Evolutionary conservation across 371 early-diverging fungal genomes (phyloP).

Genomic region (Encephalitozoon cuniculi): DNA sequence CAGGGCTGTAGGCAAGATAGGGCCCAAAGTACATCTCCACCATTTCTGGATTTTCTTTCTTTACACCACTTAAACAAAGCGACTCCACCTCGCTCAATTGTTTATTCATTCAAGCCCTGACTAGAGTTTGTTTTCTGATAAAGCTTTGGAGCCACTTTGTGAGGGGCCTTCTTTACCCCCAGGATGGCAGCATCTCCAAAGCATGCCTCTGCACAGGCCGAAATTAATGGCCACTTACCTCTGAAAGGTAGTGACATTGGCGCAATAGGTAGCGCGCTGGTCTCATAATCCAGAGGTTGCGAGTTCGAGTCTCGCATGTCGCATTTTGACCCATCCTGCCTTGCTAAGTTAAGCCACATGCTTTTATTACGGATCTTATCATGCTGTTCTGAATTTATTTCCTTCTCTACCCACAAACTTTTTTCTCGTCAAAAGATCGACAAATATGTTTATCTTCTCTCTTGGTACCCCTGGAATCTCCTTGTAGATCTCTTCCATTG

Average conservation of each 20-base stretch:
- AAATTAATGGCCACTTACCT: not conserved
- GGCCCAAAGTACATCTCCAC: slow-evolving; percentile 10
- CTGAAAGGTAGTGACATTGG: slow-evolving; percentile 56
- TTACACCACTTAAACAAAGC: not conserved
- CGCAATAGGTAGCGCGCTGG: slow-evolving; percentile 63
- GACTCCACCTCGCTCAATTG: not conserved
- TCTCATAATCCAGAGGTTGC: slow-evolving; percentile 65
- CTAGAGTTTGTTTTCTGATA: not conserved
- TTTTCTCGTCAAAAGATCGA: slow-evolving; percentile 42
- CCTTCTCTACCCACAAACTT: slow-evolving; percentile 38
- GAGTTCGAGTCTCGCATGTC: slow-evolving; percentile 62
- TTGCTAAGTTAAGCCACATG: no score
- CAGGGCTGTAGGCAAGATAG: not conserved
- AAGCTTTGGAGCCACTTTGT: not conserved
- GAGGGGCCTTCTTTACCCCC: no score
- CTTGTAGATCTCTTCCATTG: slow-evolving; percentile 29
- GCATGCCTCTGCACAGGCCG: no score
- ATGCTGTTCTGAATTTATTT: not conserved
- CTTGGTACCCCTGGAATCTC: slow-evolving; percentile 3
- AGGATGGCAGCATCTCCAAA: no score
- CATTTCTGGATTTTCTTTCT: not conserved
- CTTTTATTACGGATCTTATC: no score
- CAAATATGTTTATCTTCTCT: slow-evolving; percentile 49
- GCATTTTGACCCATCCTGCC: slow-evolving; percentile 42
- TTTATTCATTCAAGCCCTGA: not conserved